These are phyloP conservation scores for Trichophyton simii DNA, from an alignment of 2,329 filamentous ascomycete species.

Conservation along the genomic window DNA sequence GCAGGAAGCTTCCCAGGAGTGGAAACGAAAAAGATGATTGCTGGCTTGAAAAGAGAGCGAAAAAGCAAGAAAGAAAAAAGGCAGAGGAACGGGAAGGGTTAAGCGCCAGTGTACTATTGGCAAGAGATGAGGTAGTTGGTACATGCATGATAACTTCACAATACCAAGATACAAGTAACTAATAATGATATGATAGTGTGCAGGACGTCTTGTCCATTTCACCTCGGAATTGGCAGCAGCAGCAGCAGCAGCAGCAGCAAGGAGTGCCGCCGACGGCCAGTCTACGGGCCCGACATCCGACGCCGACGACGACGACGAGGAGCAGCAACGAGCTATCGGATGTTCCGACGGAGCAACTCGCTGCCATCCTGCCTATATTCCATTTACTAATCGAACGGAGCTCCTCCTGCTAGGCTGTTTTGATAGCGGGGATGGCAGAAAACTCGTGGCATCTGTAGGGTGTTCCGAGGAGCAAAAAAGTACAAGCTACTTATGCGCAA, in stretches of 20 bases:
- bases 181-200: no score
- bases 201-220: no score
- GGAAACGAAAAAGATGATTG: not conserved
- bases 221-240: no score
- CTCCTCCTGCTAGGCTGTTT: not conserved
- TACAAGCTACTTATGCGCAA: not conserved
- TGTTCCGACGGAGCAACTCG: no score
- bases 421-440: not conserved
- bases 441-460: not conserved
- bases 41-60: not conserved
- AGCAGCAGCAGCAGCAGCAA: no score
- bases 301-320: no score
- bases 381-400: not conserved
- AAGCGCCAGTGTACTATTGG: not conserved
- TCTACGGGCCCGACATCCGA: no score
- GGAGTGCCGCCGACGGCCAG: no score
- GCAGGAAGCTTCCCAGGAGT: not conserved
- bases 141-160: not conserved
- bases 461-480: no score
- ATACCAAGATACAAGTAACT: no score
- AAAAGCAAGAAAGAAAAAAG: not conserved
- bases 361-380: no score
- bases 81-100: not conserved
- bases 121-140: not conserved
- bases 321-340: no score